Percentiles rank a stretch among this genome's conserved stretches.
phyloP scores from a whole-genome alignment of 2,329 filamentous ascomycete genomes.

The Xylariaceae sp. region DNA sequence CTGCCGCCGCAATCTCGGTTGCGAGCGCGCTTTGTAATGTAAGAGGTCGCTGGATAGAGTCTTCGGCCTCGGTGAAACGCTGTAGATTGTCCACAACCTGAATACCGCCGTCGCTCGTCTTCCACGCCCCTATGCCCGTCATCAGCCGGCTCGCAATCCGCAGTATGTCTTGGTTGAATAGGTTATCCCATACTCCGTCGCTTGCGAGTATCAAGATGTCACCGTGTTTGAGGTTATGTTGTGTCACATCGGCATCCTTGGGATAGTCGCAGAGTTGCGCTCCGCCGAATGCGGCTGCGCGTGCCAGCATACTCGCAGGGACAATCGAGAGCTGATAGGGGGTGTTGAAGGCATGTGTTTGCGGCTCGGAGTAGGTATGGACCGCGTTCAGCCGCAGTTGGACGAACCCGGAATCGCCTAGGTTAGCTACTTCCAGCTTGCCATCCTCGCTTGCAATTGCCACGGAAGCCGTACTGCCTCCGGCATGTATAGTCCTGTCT shows the following conservation, averaged over 20 bases:
- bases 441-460: slow-evolving; percentile 77
- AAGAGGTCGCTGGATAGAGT: slow-evolving; percentile 37
- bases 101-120: slow-evolving; percentile 66
- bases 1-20: slow-evolving; percentile 77
- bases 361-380: slow-evolving; percentile 80
- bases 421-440: slow-evolving; percentile 84
- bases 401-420: slow-evolving; percentile 94
- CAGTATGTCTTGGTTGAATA: slow-evolving; percentile 89
- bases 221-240: slow-evolving; percentile 80
- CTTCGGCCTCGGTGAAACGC: slow-evolving; percentile 52
- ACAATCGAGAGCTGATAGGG: slow-evolving; percentile 93
- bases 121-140: slow-evolving; percentile 77
- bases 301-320: slow-evolving; percentile 77
- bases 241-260: slow-evolving; percentile 80
- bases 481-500: slow-evolving; percentile 76
- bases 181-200: slow-evolving; percentile 95
- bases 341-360: slow-evolving; percentile 98
- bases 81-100: slow-evolving; percentile 67
- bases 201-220: slow-evolving; percentile 94
- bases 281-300: slow-evolving; percentile 84
- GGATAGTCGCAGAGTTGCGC: slow-evolving; percentile 83
- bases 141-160: slow-evolving; percentile 80
- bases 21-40: slow-evolving; percentile 82
- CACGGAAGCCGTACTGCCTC: slow-evolving; percentile 92
- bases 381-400: slow-evolving; percentile 86